phyloP scores from a whole-genome alignment of 2,329 filamentous ascomycete species.

The Rutstroemia sp. region DNA sequence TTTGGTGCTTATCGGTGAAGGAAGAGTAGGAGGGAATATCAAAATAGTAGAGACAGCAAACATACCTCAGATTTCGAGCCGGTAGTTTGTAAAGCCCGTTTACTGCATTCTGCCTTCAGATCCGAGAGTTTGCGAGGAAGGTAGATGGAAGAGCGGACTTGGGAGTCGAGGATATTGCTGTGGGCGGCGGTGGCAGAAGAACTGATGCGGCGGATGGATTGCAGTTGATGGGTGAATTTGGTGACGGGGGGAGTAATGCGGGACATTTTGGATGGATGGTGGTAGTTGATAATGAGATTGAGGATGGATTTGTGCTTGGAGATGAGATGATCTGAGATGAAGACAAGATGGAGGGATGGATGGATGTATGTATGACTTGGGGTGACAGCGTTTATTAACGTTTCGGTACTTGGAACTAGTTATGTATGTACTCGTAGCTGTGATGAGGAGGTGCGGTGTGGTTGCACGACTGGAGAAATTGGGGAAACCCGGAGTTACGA shows the following conservation, averaged over 20 bases:
- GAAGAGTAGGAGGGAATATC: neutral
- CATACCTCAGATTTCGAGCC: constrained; percentile 26
- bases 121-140: constrained; percentile 24
- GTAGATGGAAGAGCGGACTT: constrained; percentile 20
- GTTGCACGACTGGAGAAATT: no score
- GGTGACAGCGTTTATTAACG: no score
- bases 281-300: no score
- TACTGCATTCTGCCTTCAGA: constrained; percentile 22
- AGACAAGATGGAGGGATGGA: no score
- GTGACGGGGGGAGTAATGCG: constrained; percentile 27
- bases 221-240: constrained; percentile 18
- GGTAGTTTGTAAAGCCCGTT: constrained; percentile 18
- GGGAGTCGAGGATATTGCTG: constrained; percentile 13
- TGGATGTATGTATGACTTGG: no score
- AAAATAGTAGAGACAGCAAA: neutral
- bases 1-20: neutral
- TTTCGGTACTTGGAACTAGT: no score
- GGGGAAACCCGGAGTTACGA: no score
- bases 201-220: constrained; percentile 19
- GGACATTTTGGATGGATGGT: constrained; percentile 19
- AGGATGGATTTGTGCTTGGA: no score
- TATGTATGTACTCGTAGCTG: no score
- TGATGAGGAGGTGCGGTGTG: no score
- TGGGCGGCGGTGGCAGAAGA: constrained; percentile 20
- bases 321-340: no score